A percentile compares a stretch with the other conserved stretches of the same genome.
Evolutionary conservation across 768 basidiomycete genomes (phyloP).

Genomic region (Lentinula boryana): DNA sequence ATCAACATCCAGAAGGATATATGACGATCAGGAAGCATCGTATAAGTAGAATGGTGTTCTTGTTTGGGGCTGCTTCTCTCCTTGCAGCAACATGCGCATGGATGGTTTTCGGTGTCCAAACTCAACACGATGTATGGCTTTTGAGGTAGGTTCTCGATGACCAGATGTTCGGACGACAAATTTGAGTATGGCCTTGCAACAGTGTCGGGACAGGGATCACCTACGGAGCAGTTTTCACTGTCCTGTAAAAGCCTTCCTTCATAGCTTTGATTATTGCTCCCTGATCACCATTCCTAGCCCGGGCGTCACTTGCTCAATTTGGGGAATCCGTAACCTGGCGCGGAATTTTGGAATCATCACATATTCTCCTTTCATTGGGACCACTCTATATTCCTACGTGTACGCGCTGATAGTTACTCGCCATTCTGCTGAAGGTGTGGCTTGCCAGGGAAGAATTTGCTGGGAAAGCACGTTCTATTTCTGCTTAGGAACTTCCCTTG

Average conservation of each 20-base stretch:
- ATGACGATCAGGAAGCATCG: slow-evolving; percentile 40
- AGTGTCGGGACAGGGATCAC: slow-evolving; percentile 63
- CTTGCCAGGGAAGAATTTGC: slow-evolving; percentile 56
- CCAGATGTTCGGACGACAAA: background rate
- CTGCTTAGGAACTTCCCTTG: slow-evolving; percentile 31
- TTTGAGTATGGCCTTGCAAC: slow-evolving; percentile 2
- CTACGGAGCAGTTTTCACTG: slow-evolving; percentile 67
- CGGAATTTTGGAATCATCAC: slow-evolving; percentile 74
- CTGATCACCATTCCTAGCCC: slow-evolving; percentile 38
- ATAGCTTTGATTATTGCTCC: background rate
- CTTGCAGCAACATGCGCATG: slow-evolving; percentile 50
- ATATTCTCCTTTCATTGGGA: slow-evolving; percentile 73
- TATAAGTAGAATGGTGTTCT: slow-evolving; percentile 59
- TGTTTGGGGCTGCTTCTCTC: slow-evolving; percentile 41
- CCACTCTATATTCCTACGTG: slow-evolving; percentile 70
- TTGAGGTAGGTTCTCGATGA: slow-evolving; percentile 45
- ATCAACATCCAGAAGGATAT: slow-evolving; percentile 28
- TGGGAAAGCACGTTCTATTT: slow-evolving; percentile 66
- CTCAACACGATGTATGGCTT: slow-evolving; percentile 56
- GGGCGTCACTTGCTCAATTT: slow-evolving; percentile 62
- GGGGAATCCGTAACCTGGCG: slow-evolving; percentile 65
- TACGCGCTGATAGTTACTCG: slow-evolving; percentile 65
- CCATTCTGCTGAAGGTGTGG: slow-evolving; percentile 32
- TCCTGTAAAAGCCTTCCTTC: slow-evolving; percentile 44
- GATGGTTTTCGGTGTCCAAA: slow-evolving; percentile 42